phyloP scores from a whole-genome alignment of 768 basidiomycete species.

The Boletus reticulatus region DNA sequence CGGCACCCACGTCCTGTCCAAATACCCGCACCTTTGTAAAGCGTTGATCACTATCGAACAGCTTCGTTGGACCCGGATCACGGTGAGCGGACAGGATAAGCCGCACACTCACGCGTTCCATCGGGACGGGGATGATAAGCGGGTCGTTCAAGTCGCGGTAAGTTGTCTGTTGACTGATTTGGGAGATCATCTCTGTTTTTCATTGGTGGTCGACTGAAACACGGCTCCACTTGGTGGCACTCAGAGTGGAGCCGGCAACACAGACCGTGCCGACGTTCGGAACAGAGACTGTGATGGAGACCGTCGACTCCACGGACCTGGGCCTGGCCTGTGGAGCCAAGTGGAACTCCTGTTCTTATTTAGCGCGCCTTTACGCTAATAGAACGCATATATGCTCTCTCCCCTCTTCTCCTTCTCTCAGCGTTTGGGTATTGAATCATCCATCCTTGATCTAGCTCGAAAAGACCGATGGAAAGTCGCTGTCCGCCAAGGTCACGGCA shows the following conservation, averaged over 20 bases:
- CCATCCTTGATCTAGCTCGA: slow-evolving; percentile 47
- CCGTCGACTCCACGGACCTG: slow-evolving; percentile 15
- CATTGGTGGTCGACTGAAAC: slow-evolving; percentile 4
- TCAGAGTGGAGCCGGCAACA: slow-evolving; percentile 20
- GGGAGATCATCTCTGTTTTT: not conserved
- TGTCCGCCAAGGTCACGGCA: slow-evolving; percentile 59
- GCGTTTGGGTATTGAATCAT: not conserved
- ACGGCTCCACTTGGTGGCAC: not conserved
- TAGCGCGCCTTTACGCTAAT: slow-evolving; percentile 1
- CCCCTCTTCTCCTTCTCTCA: not conserved
- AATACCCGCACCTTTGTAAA: slow-evolving; percentile 73
- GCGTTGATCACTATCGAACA: slow-evolving; percentile 72
- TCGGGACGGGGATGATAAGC: slow-evolving; percentile 90
- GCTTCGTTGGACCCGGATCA: slow-evolving; percentile 82
- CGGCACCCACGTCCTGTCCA: slow-evolving; percentile 76
- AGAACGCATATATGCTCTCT: not conserved
- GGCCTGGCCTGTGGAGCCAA: slow-evolving; percentile 25
- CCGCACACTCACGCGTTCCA: slow-evolving; percentile 80
- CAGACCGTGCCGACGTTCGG: slow-evolving; percentile 4
- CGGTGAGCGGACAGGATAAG: slow-evolving; percentile 41
- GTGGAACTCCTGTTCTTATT: slow-evolving; percentile 9
- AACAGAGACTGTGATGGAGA: not conserved
- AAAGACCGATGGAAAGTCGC: slow-evolving; percentile 59
- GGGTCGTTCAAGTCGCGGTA: slow-evolving; percentile 59
- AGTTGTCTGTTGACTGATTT: slow-evolving; percentile 22